Percentiles rank a stretch among this genome's conserved stretches.
Conservation (phyloP, 2,329 filamentous ascomycete species). For the Fonsecaea nubica region DNA sequence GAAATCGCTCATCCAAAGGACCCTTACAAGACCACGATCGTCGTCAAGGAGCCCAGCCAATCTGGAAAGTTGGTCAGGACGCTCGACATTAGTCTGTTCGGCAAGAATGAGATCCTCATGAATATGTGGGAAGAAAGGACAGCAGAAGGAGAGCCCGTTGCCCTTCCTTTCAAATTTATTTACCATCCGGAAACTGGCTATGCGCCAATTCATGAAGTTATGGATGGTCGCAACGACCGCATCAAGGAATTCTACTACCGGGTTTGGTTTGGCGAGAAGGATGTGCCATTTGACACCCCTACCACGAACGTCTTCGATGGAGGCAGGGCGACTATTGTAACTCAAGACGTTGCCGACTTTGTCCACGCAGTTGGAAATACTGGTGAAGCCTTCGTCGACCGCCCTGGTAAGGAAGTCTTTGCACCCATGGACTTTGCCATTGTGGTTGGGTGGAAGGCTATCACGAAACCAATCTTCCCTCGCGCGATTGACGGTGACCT, state of each 20-base stretch:
- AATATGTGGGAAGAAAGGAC: constrained; percentile 94
- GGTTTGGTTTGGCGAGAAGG: constrained; percentile 92
- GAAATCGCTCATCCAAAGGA: constrained; percentile 85
- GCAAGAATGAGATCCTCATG: constrained; percentile 80
- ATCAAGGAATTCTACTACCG: constrained; percentile 99
- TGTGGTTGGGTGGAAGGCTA: constrained; percentile 98
- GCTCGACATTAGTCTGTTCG: constrained; percentile 78
- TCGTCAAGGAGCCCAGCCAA: constrained; percentile 83
- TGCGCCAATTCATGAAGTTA: constrained; percentile 95
- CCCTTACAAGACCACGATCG: constrained; percentile 80
- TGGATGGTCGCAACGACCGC: constrained; percentile 92
- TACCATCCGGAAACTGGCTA: constrained; percentile 97
- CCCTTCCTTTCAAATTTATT: constrained; percentile 83
- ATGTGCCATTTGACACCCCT: constrained; percentile 79
- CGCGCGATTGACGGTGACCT: constrained; percentile 94
- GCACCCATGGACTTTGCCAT: constrained; percentile 99
- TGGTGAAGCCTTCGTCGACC: constrained; percentile 94
- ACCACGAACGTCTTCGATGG: constrained; percentile 90
- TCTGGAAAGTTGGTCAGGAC: constrained; percentile 88
- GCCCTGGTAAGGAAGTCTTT: constrained; percentile 89
- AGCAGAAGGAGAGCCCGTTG: constrained; percentile 79
- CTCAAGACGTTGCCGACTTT: constrained; percentile 95
- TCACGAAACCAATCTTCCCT: constrained; percentile 99
- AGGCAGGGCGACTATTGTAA: constrained; percentile 83
- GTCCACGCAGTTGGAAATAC: constrained; percentile 99